These are phyloP conservation scores for Globisporangium okanoganense DNA, from an alignment of 352 stramenopile species.

Conservation along the genomic window DNA sequence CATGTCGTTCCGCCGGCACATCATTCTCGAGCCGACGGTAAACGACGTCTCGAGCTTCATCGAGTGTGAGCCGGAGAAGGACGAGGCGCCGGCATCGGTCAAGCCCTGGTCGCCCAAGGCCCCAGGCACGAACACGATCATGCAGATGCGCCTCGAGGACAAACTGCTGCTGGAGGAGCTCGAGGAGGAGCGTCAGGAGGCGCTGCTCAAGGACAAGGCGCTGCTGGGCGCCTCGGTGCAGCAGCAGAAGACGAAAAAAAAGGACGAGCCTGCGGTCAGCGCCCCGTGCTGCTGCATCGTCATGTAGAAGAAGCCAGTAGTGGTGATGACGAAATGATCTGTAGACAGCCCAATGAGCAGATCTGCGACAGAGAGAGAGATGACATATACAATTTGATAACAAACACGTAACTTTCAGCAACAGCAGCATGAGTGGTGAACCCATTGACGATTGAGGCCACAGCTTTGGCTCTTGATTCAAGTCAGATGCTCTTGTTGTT, in stretches of 20 bases:
- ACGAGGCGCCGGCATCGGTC: constrained; percentile 17
- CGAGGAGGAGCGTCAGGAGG: constrained; percentile 50
- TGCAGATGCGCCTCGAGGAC: constrained; percentile 61
- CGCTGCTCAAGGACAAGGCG: constrained; percentile 49
- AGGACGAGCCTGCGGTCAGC: constrained; percentile 22
- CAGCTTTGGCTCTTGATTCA: not conserved
- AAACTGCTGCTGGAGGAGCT: constrained; percentile 57
- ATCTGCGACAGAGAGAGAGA: not conserved
- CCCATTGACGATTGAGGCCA: not conserved
- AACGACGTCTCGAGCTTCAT: constrained; percentile 66
- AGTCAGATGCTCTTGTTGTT: not conserved
- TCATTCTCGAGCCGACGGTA: constrained; percentile 53
- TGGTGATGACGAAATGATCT: not conserved
- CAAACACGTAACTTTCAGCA: not conserved
- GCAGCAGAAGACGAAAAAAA: not conserved
- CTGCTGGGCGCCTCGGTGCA: constrained; percentile 21
- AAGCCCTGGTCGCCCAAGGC: constrained; percentile 70
- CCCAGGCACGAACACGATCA: constrained; percentile 54
- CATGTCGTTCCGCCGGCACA: constrained; percentile 50
- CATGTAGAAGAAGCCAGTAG: constrained; percentile 43
- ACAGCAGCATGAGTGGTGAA: not conserved
- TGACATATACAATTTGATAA: not conserved
- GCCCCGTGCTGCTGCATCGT: constrained; percentile 56
- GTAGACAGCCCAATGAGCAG: not conserved
- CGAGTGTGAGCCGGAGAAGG: constrained; percentile 37